These are phyloP conservation scores for Chrysanthemum makinoi DNA, from an alignment of 129 eudicot species.

Conservation along the genomic window DNA sequence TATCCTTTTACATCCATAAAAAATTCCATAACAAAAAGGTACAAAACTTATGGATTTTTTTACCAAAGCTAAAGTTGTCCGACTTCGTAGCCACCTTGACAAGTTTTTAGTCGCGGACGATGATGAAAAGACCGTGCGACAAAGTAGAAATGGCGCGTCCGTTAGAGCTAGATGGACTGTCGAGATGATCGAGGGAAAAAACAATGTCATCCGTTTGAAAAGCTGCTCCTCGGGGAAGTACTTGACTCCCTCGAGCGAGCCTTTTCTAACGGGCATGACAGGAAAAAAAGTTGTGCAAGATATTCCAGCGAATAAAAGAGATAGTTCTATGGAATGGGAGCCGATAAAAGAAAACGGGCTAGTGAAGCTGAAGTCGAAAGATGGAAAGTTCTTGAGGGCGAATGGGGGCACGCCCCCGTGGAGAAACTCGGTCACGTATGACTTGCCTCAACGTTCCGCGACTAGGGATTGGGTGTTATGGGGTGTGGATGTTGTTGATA, in stretches of 20 bases:
- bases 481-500: constrained; percentile 66
- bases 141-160: constrained; percentile 52
- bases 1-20: constrained; percentile 17
- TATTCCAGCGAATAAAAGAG: constrained; percentile 23
- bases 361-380: constrained; percentile 53
- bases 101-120: constrained; percentile 68
- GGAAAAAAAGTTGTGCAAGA: constrained; percentile 68
- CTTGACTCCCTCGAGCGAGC: constrained; percentile 62
- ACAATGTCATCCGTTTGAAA: constrained; percentile 56
- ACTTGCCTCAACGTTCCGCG: constrained; percentile 57
- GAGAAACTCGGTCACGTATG: constrained; percentile 76
- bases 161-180: constrained; percentile 64
- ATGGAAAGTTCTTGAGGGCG: constrained; percentile 61
- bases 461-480: constrained; percentile 81
- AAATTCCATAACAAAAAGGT: not conserved
- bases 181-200: constrained; percentile 49
- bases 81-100: constrained; percentile 67
- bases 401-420: constrained; percentile 84
- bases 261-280: constrained; percentile 65
- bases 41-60: constrained; percentile 55
- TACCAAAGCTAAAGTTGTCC: constrained; percentile 59
- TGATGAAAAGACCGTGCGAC: constrained; percentile 62
- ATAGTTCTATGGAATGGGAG: constrained; percentile 65
- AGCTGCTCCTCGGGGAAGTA: constrained; percentile 60
- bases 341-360: constrained; percentile 60